Evolutionary conservation across 257 asterid genomes (phyloP).

Genomic region (Marsdenia floribunda): DNA sequence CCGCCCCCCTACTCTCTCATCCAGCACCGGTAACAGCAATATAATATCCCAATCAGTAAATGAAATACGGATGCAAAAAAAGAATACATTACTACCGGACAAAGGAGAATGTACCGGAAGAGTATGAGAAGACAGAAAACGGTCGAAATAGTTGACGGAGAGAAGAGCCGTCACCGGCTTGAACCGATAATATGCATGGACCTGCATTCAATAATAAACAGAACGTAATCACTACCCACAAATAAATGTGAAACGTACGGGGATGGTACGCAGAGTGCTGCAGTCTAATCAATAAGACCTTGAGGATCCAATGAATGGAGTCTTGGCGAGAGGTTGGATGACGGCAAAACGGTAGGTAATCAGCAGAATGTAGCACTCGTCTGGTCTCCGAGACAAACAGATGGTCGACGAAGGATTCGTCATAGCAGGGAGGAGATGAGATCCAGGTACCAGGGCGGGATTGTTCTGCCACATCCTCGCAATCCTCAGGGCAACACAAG

Average conservation of each 20-base stretch:
- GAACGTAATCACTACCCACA: neutral
- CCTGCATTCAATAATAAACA: constrained; percentile 44
- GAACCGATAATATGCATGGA: constrained; percentile 70
- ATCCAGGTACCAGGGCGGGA: constrained; percentile 6
- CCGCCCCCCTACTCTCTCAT: constrained; percentile 23
- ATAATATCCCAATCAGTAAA: neutral
- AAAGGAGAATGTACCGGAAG: constrained; percentile 51
- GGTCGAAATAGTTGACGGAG: constrained; percentile 81
- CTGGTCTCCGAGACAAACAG: constrained; percentile 39
- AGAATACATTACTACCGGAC: neutral
- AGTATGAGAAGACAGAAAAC: constrained; percentile 63
- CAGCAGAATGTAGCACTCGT: constrained; percentile 33
- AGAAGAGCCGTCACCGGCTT: constrained; percentile 90
- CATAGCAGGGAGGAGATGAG: constrained; percentile 19
- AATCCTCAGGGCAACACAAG: constrained; percentile 12
- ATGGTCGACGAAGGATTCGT: constrained; percentile 24
- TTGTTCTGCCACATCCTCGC: constrained; percentile 11
- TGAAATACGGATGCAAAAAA: neutral
- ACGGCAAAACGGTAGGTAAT: constrained; percentile 28
- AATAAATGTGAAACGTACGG: neutral
- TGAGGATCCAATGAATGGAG: constrained; percentile 48
- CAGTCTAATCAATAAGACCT: constrained; percentile 20
- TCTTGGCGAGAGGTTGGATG: constrained; percentile 42
- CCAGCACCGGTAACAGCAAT: neutral
- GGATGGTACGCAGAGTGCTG: too few relatives aligned